Conservation (phyloP, 306 rosid species). For the Cucumis cinereus region DNA sequence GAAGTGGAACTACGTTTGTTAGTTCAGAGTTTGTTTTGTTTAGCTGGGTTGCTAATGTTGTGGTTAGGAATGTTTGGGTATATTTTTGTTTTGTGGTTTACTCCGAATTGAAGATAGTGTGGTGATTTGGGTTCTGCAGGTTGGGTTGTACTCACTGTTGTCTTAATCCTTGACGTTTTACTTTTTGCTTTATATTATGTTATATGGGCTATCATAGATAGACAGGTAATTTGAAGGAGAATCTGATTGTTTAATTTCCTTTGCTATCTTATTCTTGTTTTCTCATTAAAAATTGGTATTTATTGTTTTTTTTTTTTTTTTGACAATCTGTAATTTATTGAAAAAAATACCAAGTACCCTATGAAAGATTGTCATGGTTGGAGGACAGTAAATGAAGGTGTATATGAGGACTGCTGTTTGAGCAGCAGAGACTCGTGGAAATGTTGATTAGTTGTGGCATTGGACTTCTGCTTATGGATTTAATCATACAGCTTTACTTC, state of each 20-base stretch:
- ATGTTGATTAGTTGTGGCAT: background rate
- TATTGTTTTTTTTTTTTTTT: background rate
- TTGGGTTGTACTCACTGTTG: background rate
- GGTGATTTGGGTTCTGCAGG: background rate
- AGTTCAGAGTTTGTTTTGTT: background rate
- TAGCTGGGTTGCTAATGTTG: background rate
- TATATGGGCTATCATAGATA: background rate
- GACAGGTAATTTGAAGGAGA: background rate
- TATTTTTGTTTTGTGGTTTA: background rate
- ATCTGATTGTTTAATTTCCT: background rate
- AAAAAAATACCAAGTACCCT: background rate
- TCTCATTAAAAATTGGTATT: background rate
- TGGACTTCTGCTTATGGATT: background rate
- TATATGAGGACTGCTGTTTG: background rate
- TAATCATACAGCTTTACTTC: background rate
- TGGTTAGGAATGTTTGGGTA: background rate
- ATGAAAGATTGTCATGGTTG: background rate
- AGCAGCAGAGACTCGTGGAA: background rate
- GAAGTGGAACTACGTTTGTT: background rate
- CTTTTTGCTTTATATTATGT: background rate
- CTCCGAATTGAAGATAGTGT: background rate
- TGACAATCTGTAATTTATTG: background rate
- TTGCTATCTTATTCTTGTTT: background rate
- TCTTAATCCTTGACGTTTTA: background rate
- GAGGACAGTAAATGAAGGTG: background rate